A percentile compares a stretch with the other conserved stretches of the same genome.
phyloP scores from a whole-genome alignment of 2,329 filamentous ascomycete species.

The Huntiella moniliformis region DNA sequence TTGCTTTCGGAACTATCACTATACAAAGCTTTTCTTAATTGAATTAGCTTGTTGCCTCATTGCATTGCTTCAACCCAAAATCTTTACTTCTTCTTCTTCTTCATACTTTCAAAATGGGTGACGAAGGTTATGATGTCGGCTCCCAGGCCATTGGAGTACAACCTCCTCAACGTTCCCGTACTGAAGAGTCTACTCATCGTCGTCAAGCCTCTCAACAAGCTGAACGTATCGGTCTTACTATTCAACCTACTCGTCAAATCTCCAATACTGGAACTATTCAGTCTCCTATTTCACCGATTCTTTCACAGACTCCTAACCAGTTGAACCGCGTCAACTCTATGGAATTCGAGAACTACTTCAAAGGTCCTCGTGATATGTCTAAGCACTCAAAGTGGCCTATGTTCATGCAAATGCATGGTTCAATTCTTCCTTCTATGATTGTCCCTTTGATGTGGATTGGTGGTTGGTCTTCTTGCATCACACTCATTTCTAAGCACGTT shows the following conservation, averaged over 20 bases:
- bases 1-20: too few relatives aligned
- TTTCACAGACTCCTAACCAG: conserved; percentile 10
- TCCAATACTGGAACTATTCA: conserved; percentile 5
- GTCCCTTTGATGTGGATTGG: conserved; percentile 45
- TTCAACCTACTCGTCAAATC: conserved; percentile 9
- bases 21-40: conserved; percentile 1
- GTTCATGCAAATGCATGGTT: conserved; percentile 59
- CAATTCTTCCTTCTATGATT: conserved; percentile 55
- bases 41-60: background rate
- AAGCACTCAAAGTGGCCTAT: conserved; percentile 61
- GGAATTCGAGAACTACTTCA: conserved; percentile 14
- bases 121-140: conserved; percentile 2
- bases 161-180: conserved; percentile 5
- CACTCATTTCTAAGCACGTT: conserved; percentile 30
- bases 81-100: background rate
- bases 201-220: conserved; percentile 9
- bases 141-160: conserved; percentile 1
- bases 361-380: conserved; percentile 47
- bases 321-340: conserved; percentile 9
- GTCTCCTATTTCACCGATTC: conserved; percentile 8
- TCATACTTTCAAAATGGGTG: conserved; percentile 4
- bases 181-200: conserved; percentile 4
- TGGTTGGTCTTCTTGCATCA: conserved; percentile 47
- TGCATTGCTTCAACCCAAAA: background rate
- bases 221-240: conserved; percentile 6